These are phyloP conservation scores for Alternaria infectoria DNA, from an alignment of 2,329 filamentous ascomycete genomes.

Conservation along the genomic window DNA sequence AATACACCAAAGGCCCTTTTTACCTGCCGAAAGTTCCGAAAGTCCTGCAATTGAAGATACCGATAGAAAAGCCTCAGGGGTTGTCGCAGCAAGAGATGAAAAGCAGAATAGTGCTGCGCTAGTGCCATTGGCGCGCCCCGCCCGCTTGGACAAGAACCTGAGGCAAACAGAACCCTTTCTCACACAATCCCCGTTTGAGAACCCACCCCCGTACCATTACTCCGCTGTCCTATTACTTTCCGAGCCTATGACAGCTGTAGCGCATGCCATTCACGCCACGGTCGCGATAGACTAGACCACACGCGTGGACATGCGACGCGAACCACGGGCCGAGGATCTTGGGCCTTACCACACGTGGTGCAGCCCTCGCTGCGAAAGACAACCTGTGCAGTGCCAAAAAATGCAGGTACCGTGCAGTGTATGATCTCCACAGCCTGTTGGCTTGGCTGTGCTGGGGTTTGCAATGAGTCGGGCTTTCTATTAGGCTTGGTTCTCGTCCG, in stretches of 20 bases:
- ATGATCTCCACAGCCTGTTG: background rate
- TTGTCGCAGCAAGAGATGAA: background rate
- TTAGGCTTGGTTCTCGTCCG: background rate
- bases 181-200: background rate
- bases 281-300: background rate
- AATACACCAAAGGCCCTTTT: background rate
- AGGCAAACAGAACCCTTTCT: background rate
- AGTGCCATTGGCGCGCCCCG: background rate
- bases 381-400: background rate
- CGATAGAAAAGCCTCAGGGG: background rate
- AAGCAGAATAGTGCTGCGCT: background rate
- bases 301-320: background rate
- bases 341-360: background rate
- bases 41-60: background rate
- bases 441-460: slow-evolving; percentile 1
- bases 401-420: background rate
- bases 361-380: background rate
- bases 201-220: background rate
- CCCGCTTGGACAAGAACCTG: background rate
- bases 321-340: background rate
- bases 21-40: background rate
- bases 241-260: slow-evolving; percentile 1
- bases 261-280: background rate
- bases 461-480: background rate
- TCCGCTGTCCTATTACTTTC: background rate